Conservation (phyloP, 2,329 filamentous ascomycete species). For the Cercospora berteroae region DNA sequence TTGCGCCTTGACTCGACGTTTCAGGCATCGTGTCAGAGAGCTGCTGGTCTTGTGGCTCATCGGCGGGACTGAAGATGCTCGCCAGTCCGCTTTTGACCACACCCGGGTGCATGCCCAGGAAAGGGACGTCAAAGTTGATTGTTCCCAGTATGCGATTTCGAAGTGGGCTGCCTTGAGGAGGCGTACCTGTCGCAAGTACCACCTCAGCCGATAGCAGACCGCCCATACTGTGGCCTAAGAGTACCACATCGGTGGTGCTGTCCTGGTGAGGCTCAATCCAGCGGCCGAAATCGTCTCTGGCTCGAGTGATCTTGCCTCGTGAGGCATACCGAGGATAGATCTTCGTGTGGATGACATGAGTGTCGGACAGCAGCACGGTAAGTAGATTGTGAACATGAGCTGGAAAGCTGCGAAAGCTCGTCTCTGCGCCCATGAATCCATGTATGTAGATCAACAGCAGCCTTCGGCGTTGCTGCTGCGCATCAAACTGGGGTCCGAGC, state of each 20-base stretch:
- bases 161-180: slow-evolving; percentile 45
- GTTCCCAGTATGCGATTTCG: slow-evolving; percentile 77
- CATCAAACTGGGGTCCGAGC: slow-evolving; percentile 40
- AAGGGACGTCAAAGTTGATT: slow-evolving; percentile 80
- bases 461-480: slow-evolving; percentile 45
- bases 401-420: slow-evolving; percentile 83
- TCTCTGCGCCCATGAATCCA: slow-evolving; percentile 85
- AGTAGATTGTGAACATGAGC: slow-evolving; percentile 79
- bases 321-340: slow-evolving; percentile 80
- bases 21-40: neutral
- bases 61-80: slow-evolving; percentile 65
- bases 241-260: slow-evolving; percentile 70
- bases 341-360: slow-evolving; percentile 81
- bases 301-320: slow-evolving; percentile 67
- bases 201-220: slow-evolving; percentile 80
- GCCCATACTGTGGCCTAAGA: slow-evolving; percentile 88
- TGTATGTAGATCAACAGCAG: slow-evolving; percentile 82
- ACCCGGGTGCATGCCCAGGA: slow-evolving; percentile 84
- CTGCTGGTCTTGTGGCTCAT: slow-evolving; percentile 35
- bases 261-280: slow-evolving; percentile 80
- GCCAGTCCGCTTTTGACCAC: slow-evolving; percentile 78
- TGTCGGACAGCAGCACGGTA: slow-evolving; percentile 63
- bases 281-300: slow-evolving; percentile 75
- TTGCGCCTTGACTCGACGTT: neutral
- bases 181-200: slow-evolving; percentile 55